phyloP scores from a whole-genome alignment of 2,329 filamentous ascomycete species.

The Colletotrichum theobromicola region DNA sequence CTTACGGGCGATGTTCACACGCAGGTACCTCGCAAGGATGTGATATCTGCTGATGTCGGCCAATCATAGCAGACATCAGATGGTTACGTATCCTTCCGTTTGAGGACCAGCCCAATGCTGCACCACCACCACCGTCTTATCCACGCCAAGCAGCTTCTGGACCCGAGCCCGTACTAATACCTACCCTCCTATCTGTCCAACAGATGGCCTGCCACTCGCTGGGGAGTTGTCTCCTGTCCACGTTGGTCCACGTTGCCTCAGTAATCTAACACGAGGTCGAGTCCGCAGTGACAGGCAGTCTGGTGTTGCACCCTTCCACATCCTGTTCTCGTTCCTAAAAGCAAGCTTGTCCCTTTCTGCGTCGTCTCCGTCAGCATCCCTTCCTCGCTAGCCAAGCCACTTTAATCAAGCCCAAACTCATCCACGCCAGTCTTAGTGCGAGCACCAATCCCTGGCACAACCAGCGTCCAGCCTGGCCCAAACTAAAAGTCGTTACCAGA shows the following conservation, averaged over 20 bases:
- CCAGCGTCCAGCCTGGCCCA: background rate
- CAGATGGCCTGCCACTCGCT: background rate
- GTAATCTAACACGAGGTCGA: background rate
- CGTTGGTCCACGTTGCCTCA: background rate
- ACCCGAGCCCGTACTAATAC: background rate
- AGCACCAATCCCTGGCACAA: background rate
- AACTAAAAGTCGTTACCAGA: background rate
- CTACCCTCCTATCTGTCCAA: too few relatives aligned
- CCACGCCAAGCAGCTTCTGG: background rate
- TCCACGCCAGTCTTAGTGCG: background rate
- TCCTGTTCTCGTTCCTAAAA: background rate
- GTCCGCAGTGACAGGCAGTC: background rate
- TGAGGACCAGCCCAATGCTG: background rate
- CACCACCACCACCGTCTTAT: background rate
- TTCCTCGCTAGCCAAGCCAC: background rate
- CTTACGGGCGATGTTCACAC: background rate
- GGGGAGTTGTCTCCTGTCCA: background rate
- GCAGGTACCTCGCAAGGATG: background rate
- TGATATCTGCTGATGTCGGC: background rate
- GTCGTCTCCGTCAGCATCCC: background rate
- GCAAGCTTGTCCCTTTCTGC: background rate
- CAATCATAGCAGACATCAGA: background rate
- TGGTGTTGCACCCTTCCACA: background rate
- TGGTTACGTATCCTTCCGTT: slow-evolving; percentile 2
- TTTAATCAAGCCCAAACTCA: background rate